These are phyloP conservation scores for Cyclospora cayetanensis DNA, from an alignment of 169 alveolate genomes.

Conservation along the genomic window DNA sequence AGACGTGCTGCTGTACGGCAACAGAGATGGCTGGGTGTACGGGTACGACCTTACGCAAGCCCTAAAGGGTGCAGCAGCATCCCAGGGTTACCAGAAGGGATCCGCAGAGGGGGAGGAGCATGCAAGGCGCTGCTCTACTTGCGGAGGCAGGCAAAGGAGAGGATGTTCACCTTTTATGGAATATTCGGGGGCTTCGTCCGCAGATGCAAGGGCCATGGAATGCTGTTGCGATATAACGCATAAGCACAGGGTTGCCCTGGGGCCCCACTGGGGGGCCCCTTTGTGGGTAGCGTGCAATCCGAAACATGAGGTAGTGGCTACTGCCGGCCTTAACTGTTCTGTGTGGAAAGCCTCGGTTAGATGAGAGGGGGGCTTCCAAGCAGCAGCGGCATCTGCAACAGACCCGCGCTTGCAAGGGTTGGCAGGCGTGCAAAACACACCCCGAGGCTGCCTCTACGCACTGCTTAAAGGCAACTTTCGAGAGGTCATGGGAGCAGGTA, in stretches of 20 bases:
- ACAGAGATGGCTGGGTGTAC: slow-evolving; percentile 15
- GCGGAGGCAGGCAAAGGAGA: background rate
- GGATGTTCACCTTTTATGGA: background rate
- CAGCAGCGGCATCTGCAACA: background rate
- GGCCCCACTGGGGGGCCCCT: slow-evolving; percentile 53
- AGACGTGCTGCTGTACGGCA: background rate
- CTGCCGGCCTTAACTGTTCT: slow-evolving; percentile 10
- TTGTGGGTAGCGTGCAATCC: slow-evolving; percentile 22
- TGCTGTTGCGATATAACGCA: background rate
- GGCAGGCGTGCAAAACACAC: too few species aligned
- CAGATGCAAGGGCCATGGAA: background rate
- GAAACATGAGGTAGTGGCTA: background rate
- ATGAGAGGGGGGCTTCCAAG: background rate
- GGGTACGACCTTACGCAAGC: background rate
- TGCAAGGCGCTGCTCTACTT: background rate
- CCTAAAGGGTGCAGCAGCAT: background rate
- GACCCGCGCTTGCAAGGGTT: too few species aligned
- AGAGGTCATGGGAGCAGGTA: too few species aligned
- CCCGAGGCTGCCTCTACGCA: too few species aligned
- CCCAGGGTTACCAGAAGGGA: background rate
- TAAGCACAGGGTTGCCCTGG: background rate
- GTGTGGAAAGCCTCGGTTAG: background rate
- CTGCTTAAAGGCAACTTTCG: too few species aligned
- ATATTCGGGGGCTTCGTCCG: background rate
- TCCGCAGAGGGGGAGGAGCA: background rate